phyloP scores from a whole-genome alignment of 805 yeast species.

The Clavispora asparagi region DNA sequence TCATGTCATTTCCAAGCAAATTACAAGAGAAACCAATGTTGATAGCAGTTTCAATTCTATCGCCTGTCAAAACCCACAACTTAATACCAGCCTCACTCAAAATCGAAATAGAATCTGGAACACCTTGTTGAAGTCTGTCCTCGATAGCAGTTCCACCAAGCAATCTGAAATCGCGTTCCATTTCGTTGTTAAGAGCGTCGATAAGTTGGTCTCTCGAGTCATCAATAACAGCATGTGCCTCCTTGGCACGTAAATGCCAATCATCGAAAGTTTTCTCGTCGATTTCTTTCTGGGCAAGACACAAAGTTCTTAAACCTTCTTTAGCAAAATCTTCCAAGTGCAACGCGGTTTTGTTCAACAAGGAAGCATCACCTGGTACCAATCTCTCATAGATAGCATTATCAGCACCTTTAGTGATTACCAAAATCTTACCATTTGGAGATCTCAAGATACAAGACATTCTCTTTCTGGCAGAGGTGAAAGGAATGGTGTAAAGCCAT shows the following conservation, averaged over 20 bases:
- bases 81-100: constrained; percentile 71
- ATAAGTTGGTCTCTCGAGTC: constrained; percentile 54
- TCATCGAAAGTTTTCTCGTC: constrained; percentile 38
- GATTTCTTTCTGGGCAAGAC: constrained; percentile 57
- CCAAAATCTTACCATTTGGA: constrained; percentile 36
- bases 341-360: constrained; percentile 52
- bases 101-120: constrained; percentile 65
- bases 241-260: constrained; percentile 54
- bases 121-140: constrained; percentile 73
- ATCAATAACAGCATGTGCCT: constrained; percentile 52
- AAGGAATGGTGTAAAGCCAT: constrained; percentile 53
- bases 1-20: constrained; percentile 62
- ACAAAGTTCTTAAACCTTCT: constrained; percentile 74
- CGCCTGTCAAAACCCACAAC: constrained; percentile 81
- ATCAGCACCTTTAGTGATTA: constrained; percentile 73
- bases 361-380: constrained; percentile 35
- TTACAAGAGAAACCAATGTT: constrained; percentile 80
- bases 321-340: constrained; percentile 66
- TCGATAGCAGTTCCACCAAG: constrained; percentile 82
- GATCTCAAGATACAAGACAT: constrained; percentile 67
- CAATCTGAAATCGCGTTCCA: constrained; percentile 52
- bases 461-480: constrained; percentile 68
- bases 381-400: constrained; percentile 51
- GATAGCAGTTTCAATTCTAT: constrained; percentile 78
- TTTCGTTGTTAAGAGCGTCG: constrained; percentile 50